Evolutionary conservation across 345 rosid genomes (phyloP).

Genomic region (Carallia pectinifolia): DNA sequence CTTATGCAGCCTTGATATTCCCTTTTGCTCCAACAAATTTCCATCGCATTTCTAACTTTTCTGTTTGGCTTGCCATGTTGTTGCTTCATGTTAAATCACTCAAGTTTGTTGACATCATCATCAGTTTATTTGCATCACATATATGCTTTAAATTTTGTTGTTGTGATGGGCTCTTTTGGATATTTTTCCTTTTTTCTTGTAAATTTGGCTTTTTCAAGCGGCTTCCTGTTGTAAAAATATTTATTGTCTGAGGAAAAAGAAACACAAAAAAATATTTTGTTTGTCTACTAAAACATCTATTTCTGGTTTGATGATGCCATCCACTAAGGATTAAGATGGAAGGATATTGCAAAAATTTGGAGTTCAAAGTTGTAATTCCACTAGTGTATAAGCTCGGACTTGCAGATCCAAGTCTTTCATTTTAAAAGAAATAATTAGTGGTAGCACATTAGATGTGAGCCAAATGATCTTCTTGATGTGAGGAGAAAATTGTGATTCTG

Average conservation of each 20-base stretch:
- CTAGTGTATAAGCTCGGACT: too few relatives aligned
- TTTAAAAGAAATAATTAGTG: too few relatives aligned
- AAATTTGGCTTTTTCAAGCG: neutral
- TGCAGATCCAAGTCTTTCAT: too few relatives aligned
- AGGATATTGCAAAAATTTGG: neutral
- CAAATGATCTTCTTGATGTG: neutral
- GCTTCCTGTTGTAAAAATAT: neutral
- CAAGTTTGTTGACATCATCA: neutral
- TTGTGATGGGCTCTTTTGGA: neutral
- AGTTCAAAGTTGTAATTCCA: neutral
- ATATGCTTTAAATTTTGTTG: neutral
- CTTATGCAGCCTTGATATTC: neutral
- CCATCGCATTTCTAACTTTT: too few relatives aligned
- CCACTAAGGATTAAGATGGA: neutral
- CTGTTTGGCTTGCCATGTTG: neutral
- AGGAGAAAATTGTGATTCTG: neutral
- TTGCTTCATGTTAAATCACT: neutral
- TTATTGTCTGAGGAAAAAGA: neutral
- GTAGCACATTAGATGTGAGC: neutral
- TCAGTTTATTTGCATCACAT: neutral
- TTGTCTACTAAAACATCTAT: neutral
- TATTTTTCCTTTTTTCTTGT: neutral
- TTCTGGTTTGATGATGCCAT: neutral
- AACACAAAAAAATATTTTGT: neutral
- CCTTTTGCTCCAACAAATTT: slow-evolving; percentile 9